Evolutionary conservation across 2,329 filamentous ascomycete species (phyloP).

Genomic region (Colletotrichum filicis): DNA sequence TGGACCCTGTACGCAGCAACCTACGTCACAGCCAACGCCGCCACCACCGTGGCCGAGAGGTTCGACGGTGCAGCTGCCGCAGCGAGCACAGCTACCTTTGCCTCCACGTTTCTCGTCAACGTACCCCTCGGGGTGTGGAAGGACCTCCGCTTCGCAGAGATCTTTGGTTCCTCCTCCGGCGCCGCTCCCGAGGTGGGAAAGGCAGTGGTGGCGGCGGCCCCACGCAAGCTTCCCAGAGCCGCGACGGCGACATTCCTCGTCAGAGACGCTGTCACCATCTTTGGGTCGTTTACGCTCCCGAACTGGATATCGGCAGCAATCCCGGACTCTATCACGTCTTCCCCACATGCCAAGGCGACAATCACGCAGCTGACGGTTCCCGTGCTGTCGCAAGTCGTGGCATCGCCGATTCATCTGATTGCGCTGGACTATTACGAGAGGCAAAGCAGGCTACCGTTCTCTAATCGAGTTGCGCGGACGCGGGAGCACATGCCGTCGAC

Average conservation of each 20-base stretch:
- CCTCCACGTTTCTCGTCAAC: slow-evolving; percentile 44
- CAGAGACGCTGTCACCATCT: slow-evolving; percentile 45
- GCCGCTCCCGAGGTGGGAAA: slow-evolving; percentile 4
- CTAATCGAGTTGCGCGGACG: slow-evolving; percentile 38
- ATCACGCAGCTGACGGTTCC: slow-evolving; percentile 44
- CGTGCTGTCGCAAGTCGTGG: slow-evolving; percentile 43
- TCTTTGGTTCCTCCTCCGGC: slow-evolving; percentile 39
- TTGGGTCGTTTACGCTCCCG: slow-evolving; percentile 45
- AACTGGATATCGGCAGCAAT: slow-evolving; percentile 40
- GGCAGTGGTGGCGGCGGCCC: slow-evolving; percentile 13
- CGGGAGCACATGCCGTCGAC: slow-evolving; percentile 40
- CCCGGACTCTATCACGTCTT: slow-evolving; percentile 40
- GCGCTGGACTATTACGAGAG: slow-evolving; percentile 37
- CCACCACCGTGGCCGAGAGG: slow-evolving; percentile 41
- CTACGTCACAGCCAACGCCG: slow-evolving; percentile 42
- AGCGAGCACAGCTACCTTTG: slow-evolving; percentile 35
- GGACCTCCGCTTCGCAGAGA: slow-evolving; percentile 43
- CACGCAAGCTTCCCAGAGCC: slow-evolving; percentile 37
- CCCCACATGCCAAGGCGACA: slow-evolving; percentile 41
- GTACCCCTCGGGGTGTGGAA: slow-evolving; percentile 46
- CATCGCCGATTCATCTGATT: slow-evolving; percentile 44
- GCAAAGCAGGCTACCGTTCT: slow-evolving; percentile 36
- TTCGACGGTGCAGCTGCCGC: slow-evolving; percentile 39
- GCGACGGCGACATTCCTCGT: slow-evolving; percentile 42
- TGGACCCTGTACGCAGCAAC: slow-evolving; percentile 45